Evolutionary conservation across 345 rosid genomes (phyloP), one percentile per base, ranked within the genome.

Genomic region (Fremontodendron californicum): DNA sequence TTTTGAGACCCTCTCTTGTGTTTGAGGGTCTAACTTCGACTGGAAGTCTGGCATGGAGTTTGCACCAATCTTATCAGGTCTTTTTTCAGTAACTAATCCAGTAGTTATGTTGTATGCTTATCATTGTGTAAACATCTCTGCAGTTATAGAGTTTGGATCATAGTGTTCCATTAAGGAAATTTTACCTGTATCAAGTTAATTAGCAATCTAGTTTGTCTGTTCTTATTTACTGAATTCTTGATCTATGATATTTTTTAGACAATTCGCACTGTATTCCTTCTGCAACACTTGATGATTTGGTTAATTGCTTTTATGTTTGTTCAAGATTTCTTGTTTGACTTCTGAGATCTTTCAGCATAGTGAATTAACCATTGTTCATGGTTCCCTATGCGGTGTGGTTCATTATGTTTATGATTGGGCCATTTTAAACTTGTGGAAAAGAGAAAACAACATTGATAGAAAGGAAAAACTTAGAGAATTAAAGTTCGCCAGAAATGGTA

Each of bases 1-100:
- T 43, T 40, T 58, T 73, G 76, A 73, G 76, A 73, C 76, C 64
- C 65, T 73, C 35, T 54, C 76, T 5, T 69, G 73, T 9, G 57
- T 69, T 69, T 46, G 57, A 69, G 29, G 70, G 70, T 39, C 27
- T 39, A n/a, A 23, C 33, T 4, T 60, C 29, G 37, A 10, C 31
- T 21, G 3, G 71, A 43, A 42, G 51, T n/a, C 70, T 42, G 33
- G 71, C 71, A 45, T 27, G 73, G 10, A 43, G 46, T 9, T 16
- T 0, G 1, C 0, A 15, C 39, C 35, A 15, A 15, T 15, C 37
- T 46, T 45, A 39, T 3, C 74, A 29, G 58, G 25, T 31, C 8
- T 9, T 69, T 27, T 69, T 71, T 29, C 16, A 18, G 74, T 48
- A 49, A 69, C 37, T 71, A 71, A 48, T 71, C 9, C 9, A 29